These are phyloP conservation scores for Juglanconis juglandina DNA, from an alignment of 2,329 filamentous ascomycete species.

Conservation along the genomic window DNA sequence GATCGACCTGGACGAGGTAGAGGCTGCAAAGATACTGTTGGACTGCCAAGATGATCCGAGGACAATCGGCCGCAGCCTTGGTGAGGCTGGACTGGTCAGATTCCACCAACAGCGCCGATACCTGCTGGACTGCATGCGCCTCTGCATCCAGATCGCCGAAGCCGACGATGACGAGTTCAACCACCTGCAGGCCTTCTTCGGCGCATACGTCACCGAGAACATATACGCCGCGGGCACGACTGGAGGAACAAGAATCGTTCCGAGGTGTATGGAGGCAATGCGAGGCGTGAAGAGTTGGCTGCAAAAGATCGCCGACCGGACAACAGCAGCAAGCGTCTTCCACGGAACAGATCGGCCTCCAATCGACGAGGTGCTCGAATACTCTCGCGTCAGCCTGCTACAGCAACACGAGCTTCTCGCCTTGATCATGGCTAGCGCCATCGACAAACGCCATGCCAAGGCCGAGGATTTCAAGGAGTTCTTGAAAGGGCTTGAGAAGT, in stretches of 20 bases:
- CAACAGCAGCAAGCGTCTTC: constrained; percentile 71
- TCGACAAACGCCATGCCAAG: constrained; percentile 70
- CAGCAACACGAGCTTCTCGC: constrained; percentile 88
- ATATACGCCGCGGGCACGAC: constrained; percentile 50
- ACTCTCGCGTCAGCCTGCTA: constrained; percentile 74
- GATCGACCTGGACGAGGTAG: constrained; percentile 83
- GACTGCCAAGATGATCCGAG: constrained; percentile 68
- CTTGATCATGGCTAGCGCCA: constrained; percentile 73
- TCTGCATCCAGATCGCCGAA: constrained; percentile 69
- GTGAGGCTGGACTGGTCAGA: constrained; percentile 77
- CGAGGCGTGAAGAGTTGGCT: constrained; percentile 73
- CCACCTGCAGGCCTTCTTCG: constrained; percentile 45
- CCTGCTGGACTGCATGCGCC: constrained; percentile 76
- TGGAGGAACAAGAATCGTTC: constrained; percentile 58
- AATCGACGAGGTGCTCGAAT: constrained; percentile 75
- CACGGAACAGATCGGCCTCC: constrained; percentile 57
- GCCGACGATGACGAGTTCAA: constrained; percentile 54
- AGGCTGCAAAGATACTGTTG: constrained; percentile 74
- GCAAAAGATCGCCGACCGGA: constrained; percentile 69
- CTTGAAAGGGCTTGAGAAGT: constrained; percentile 62
- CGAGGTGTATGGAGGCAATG: constrained; percentile 75
- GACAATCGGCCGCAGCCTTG: constrained; percentile 66
- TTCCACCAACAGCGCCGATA: constrained; percentile 85
- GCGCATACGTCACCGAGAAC: constrained; percentile 52
- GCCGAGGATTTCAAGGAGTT: constrained; percentile 72